Base-by-base conservation (phyloP, 768 basidiomycete genomes). In the Phlebiopsis gigantea region DNA sequence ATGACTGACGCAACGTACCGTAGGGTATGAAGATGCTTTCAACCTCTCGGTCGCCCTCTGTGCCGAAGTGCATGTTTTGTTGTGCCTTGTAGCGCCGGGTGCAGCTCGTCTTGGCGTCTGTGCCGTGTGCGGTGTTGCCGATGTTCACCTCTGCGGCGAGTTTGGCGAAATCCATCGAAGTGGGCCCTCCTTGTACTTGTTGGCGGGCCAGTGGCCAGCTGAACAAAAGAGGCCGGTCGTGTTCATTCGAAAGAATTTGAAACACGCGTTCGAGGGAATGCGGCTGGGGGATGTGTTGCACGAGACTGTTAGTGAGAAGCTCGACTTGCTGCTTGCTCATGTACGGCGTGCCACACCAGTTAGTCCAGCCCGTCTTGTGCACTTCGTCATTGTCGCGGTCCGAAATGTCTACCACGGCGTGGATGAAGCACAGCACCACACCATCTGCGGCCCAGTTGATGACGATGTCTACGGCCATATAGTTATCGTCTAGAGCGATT, bases 21-120 rank as follows among this genome's bases (percentile, higher is more conserved):
- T 93, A 89, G 69, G 91, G 90, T 71, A 92, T 90, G 71, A 89
- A 93, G 61, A 93, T 86, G 72, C 88, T 91, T 68, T 92, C 90
- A 26, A 92, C 87, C 70, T 85, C 81, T 57, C 78, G 79, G 49
- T 75, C 76, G 57, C 79, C 77, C 34, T 79, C 78, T 66, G 78
- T 75, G 9, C 64, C 63, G 30, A 61, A 63, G 17, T 66, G 61
- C 78, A 88, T 81, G 63, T 74, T 74, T 67, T 87, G 87, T 56
- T 78, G 76, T 44, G 88, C 84, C 70, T 87, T 87, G 77, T 87
- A 93, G 66, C 90, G 79, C 70, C 90, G 80, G 61, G 90, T 92
- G 65, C 90, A 93, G 71, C 83, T 88, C 49, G 90, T 93, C 75
- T 89, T 91, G 47, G 90, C 90, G 67, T 82, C 83, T 65, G 77